phyloP scores from a whole-genome alignment of 1,139 yeast genomes.

The Saccharomyces pastorianus region DNA sequence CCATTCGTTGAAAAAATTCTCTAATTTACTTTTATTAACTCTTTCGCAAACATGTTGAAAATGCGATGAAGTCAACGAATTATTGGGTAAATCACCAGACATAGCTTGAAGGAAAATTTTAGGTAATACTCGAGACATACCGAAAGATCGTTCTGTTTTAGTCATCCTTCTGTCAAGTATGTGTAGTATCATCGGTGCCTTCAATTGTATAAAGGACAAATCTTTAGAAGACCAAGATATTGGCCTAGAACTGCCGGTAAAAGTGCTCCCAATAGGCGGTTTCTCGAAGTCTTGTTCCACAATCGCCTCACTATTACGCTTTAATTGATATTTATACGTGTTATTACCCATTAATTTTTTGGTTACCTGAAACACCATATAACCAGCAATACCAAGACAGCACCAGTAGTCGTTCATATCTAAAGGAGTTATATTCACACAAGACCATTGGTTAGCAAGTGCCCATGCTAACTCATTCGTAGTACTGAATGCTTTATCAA shows the following conservation, averaged over 20 bases:
- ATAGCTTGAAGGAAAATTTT: conserved; percentile 87
- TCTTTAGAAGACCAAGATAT: conserved; percentile 34
- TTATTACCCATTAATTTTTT: conserved; percentile 72
- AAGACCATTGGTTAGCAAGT: conserved; percentile 87
- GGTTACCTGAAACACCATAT: conserved; percentile 70
- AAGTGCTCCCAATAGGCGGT: conserved; percentile 69
- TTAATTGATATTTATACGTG: conserved; percentile 66
- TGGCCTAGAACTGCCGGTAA: conserved; percentile 60
- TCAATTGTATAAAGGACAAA: conserved; percentile 57
- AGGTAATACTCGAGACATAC: conserved; percentile 84
- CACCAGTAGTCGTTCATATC: conserved; percentile 86
- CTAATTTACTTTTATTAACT: conserved; percentile 80
- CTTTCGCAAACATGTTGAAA: conserved; percentile 90
- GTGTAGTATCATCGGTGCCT: conserved; percentile 78
- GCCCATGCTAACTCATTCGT: conserved; percentile 65
- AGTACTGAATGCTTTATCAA: conserved; percentile 70
- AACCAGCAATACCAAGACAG: conserved; percentile 75
- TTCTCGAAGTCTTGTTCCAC: conserved; percentile 72
- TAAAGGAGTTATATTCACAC: conserved; percentile 80
- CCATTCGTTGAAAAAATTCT: conserved; percentile 87
- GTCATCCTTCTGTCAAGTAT: conserved; percentile 90
- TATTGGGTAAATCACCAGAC: conserved; percentile 84
- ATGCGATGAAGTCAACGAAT: conserved; percentile 72
- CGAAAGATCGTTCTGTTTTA: conserved; percentile 89
- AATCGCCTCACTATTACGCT: conserved; percentile 54